Evolutionary conservation across 371 early-diverging fungal genomes (phyloP).

Genomic region (Zychaea mexicana): DNA sequence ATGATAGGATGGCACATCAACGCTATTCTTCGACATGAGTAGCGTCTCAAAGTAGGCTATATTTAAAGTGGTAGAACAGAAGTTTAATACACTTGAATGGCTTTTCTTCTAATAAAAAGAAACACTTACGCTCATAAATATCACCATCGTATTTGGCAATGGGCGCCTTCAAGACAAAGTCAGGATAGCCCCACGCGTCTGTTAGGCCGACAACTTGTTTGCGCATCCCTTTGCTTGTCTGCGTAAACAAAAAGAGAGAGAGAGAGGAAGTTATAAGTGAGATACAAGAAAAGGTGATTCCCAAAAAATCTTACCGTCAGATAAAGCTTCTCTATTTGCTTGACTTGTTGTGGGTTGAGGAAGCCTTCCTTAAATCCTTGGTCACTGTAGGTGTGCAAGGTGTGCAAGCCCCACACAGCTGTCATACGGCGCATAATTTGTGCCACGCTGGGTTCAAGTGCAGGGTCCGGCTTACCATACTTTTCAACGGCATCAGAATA

Average conservation of each 20-base stretch:
- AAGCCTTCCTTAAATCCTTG: slow-evolving; percentile 58
- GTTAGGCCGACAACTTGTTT: slow-evolving; percentile 61
- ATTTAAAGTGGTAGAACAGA: not conserved
- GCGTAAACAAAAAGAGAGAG: not conserved
- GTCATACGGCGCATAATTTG: slow-evolving; percentile 36
- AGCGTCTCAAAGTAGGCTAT: slow-evolving; percentile 47
- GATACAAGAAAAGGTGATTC: not conserved
- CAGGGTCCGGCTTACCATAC: slow-evolving; percentile 25
- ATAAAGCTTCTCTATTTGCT: slow-evolving; percentile 46
- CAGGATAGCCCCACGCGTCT: slow-evolving; percentile 66
- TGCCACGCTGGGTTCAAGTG: slow-evolving; percentile 18
- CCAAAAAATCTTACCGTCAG: slow-evolving; percentile 27
- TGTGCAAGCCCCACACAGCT: slow-evolving; percentile 41
- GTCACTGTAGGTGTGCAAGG: slow-evolving; percentile 45
- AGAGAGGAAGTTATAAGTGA: not conserved
- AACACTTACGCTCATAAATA: slow-evolving; percentile 51
- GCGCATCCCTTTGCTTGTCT: slow-evolving; percentile 55
- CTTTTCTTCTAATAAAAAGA: not conserved
- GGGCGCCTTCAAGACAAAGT: slow-evolving; percentile 68
- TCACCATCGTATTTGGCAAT: slow-evolving; percentile 68
- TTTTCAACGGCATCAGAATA: slow-evolving; percentile 30
- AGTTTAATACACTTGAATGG: not conserved
- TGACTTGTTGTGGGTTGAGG: slow-evolving; percentile 47
- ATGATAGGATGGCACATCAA: slow-evolving; percentile 39
- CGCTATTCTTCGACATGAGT: slow-evolving; percentile 32